Evolutionary conservation across 1,139 yeast genomes (phyloP).

Genomic region (Taphrina communis): DNA sequence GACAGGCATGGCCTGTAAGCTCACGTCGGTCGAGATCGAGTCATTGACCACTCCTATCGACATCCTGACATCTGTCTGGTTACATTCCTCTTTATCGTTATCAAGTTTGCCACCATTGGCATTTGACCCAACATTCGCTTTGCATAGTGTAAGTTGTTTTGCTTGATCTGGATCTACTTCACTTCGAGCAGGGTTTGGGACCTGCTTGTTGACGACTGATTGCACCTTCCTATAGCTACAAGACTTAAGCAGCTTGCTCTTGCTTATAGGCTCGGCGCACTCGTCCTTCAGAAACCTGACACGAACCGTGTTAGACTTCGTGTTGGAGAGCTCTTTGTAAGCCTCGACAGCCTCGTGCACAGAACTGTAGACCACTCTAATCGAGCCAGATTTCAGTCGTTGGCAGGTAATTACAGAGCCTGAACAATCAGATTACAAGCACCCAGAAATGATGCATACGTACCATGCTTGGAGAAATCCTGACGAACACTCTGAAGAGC

Average conservation of each 20-base stretch:
- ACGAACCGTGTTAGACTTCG: background rate
- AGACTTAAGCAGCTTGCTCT: background rate
- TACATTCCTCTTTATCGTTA: too few species aligned
- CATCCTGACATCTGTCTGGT: too few species aligned
- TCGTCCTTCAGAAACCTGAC: background rate
- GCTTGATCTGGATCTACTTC: background rate
- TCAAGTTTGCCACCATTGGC: too few species aligned
- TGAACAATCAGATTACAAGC: background rate
- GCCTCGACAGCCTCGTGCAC: slow-evolving; percentile 23
- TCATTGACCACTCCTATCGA: too few species aligned
- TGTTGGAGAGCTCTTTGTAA: background rate
- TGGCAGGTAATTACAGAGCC: slow-evolving; percentile 6
- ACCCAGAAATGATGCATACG: background rate
- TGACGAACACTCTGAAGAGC: background rate
- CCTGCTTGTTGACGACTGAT: background rate
- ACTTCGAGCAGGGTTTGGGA: background rate
- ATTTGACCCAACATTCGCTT: too few species aligned
- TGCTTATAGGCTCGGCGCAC: background rate
- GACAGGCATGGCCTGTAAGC: too few species aligned
- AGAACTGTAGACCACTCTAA: slow-evolving; percentile 9
- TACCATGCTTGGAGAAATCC: slow-evolving; percentile 1
- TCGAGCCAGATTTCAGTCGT: slow-evolving; percentile 15
- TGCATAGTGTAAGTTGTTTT: too few species aligned
- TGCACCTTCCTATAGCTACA: background rate
- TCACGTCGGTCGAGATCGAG: too few species aligned